Evolutionary conservation across 345 rosid species (phyloP).

Genomic region (Salix viminalis): DNA sequence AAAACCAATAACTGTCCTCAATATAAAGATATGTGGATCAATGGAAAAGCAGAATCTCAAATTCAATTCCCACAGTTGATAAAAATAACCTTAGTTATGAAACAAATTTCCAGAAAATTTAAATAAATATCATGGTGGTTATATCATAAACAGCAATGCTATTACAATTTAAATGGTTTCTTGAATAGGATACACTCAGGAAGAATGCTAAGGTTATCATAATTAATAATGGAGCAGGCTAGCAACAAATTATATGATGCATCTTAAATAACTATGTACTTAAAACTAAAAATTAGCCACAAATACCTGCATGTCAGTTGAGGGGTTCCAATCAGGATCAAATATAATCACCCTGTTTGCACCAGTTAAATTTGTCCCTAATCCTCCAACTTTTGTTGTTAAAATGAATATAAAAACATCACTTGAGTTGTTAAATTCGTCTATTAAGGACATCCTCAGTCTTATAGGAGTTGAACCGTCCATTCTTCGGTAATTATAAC

Average conservation of each 20-base stretch:
- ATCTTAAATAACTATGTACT: constrained; percentile 5
- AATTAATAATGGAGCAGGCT: background rate
- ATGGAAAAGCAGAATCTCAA: background rate
- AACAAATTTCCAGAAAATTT: background rate
- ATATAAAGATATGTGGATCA: constrained; percentile 1
- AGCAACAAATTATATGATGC: background rate
- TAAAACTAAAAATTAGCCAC: background rate
- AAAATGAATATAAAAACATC: constrained; percentile 78
- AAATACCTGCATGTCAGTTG: constrained; percentile 91
- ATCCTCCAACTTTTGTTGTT: constrained; percentile 94
- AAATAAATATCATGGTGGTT: background rate
- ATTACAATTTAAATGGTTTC: background rate
- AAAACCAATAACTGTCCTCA: constrained; percentile 9
- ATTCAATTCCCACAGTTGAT: background rate
- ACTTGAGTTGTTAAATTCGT: constrained; percentile 70
- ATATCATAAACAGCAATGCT: background rate
- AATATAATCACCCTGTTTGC: constrained; percentile 94
- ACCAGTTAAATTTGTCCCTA: constrained; percentile 94
- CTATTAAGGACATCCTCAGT: constrained; percentile 96
- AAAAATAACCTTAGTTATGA: background rate
- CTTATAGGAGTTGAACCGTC: constrained; percentile 86
- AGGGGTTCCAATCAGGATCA: constrained; percentile 99
- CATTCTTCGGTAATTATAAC: constrained; percentile 84
- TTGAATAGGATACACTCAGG: background rate
- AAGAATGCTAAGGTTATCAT: background rate